Evolutionary conservation across 169 alveolate species (phyloP).

Genomic region (Babesia microti): DNA sequence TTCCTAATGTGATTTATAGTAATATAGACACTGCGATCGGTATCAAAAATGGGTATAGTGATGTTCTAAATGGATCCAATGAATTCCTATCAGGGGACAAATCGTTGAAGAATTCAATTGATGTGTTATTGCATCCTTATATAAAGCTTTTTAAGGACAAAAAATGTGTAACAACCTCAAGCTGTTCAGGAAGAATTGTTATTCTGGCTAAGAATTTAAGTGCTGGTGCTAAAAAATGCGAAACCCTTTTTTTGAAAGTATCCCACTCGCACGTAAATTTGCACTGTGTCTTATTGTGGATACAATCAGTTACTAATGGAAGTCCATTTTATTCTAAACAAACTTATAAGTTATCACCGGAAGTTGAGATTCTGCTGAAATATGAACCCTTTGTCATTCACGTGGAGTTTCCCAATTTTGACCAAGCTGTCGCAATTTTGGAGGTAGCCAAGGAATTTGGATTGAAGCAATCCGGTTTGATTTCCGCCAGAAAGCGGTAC

Average conservation of each 20-base stretch:
- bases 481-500: constrained; percentile 26
- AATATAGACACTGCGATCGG: neutral
- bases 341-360: no score
- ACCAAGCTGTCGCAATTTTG: constrained; percentile 38
- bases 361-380: constrained; percentile 39
- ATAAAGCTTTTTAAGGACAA: constrained; percentile 37
- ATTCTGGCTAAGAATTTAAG: constrained; percentile 35
- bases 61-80: neutral
- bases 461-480: constrained; percentile 55
- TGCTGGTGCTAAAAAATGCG: constrained; percentile 15
- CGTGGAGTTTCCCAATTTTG: constrained; percentile 40
- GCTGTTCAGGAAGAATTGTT: constrained; percentile 58
- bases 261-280: constrained; percentile 21
- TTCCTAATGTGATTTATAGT: neutral
- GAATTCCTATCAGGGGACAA: constrained; percentile 19
- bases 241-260: constrained; percentile 12
- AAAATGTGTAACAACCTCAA: constrained; percentile 47
- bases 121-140: constrained; percentile 43
- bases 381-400: constrained; percentile 61
- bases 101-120: constrained; percentile 56
- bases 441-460: constrained; percentile 45
- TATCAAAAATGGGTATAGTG: neutral
- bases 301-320: constrained; percentile 6
- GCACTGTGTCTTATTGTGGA: constrained; percentile 1
- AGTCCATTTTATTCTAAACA: no score